phyloP scores from a whole-genome alignment of 371 early-diverging fungal genomes.

The Enterospora canceri region DNA sequence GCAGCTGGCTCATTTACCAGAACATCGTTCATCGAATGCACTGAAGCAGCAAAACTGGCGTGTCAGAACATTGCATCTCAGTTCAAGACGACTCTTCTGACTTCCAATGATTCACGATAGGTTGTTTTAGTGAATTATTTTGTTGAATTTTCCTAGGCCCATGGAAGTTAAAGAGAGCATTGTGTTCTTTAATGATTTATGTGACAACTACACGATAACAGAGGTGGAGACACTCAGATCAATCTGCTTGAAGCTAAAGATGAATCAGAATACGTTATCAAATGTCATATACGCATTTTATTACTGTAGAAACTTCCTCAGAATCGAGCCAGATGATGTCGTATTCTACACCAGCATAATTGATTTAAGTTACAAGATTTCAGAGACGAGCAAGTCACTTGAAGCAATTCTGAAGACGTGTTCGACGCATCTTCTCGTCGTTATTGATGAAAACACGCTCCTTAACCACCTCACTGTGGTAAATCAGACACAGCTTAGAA shows the following conservation, averaged over 20 bases:
- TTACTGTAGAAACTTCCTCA: not conserved
- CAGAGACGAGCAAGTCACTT: not conserved
- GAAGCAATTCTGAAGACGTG: not conserved
- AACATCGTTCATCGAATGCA: not conserved
- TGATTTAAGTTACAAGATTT: slow-evolving; percentile 5
- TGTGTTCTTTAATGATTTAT: not conserved
- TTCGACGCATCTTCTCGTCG: not conserved
- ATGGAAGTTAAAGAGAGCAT: not conserved
- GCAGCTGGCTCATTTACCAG: slow-evolving; percentile 1
- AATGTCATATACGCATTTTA: not conserved
- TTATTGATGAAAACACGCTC: not conserved
- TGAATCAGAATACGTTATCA: slow-evolving; percentile 13
- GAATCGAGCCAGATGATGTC: slow-evolving; percentile 19
- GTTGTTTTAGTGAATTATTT: not conserved
- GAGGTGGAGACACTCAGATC: not conserved
- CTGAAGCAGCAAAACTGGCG: slow-evolving; percentile 2
- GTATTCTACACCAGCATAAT: slow-evolving; percentile 10
- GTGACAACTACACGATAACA: not conserved
- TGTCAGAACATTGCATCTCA: not conserved
- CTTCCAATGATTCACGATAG: too few species aligned
- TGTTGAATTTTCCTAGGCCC: not conserved
- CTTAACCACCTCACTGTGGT: not conserved
- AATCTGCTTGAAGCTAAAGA: slow-evolving; percentile 1
- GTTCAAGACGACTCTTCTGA: not conserved
- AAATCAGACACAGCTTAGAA: not conserved